Evolutionary conservation across 2,329 filamentous ascomycete genomes (phyloP).

Genomic region (Tothia fuscella): DNA sequence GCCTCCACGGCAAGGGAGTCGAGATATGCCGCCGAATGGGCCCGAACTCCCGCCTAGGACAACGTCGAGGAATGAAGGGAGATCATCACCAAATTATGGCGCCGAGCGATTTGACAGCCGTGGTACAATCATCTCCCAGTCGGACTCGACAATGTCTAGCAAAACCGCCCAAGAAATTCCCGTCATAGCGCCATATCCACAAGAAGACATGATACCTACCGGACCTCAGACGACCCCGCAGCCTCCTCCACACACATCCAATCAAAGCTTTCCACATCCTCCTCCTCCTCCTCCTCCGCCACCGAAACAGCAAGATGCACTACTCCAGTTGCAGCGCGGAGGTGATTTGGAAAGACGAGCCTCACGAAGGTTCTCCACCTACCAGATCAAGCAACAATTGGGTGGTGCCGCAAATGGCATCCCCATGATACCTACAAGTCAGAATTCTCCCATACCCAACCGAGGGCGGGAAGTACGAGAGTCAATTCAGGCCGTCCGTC

Average conservation of each 20-base stretch:
- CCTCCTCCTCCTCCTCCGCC: conserved; percentile 64
- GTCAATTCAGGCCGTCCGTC: conserved; percentile 63
- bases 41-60: conserved; percentile 36
- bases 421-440: conserved; percentile 66
- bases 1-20: conserved; percentile 29
- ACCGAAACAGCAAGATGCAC: conserved; percentile 75
- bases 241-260: conserved; percentile 23
- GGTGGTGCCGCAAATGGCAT: conserved; percentile 71
- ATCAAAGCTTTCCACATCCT: conserved; percentile 47
- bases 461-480: conserved; percentile 73
- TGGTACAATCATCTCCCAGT: conserved; percentile 28
- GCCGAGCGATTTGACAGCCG: conserved; percentile 17
- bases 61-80: conserved; percentile 31
- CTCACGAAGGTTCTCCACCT: conserved; percentile 86
- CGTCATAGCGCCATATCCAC: conserved; percentile 60
- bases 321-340: conserved; percentile 81
- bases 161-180: conserved; percentile 65
- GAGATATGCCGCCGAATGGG: conserved; percentile 25
- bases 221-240: conserved; percentile 22
- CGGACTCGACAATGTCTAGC: conserved; percentile 54
- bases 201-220: conserved; percentile 41
- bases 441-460: conserved; percentile 75
- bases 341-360: conserved; percentile 87
- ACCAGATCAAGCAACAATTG: conserved; percentile 91
- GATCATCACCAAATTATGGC: conserved; percentile 25